phyloP scores from a whole-genome alignment of 2,329 filamentous ascomycete genomes.

The Penicillium paneum region DNA sequence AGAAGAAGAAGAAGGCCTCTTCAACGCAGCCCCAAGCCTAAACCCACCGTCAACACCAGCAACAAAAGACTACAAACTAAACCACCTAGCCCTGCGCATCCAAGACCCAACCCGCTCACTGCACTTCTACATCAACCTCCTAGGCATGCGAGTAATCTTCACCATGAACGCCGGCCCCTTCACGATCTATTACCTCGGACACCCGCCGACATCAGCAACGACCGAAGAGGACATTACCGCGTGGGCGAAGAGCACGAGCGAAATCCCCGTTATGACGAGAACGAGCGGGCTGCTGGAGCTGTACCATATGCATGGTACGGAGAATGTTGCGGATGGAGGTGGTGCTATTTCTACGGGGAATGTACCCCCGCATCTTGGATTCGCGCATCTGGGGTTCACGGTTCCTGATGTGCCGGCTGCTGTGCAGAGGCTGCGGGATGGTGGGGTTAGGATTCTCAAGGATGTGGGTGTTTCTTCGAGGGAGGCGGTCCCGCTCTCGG shows the following conservation, averaged over 20 bases:
- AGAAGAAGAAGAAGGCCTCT: conserved; percentile 27
- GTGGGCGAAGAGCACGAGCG: conserved; percentile 30
- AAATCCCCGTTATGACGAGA: conserved; percentile 26
- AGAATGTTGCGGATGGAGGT: conserved; percentile 11
- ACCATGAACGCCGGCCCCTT: conserved; percentile 41
- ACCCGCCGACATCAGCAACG: conserved; percentile 32
- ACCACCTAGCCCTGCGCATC: conserved; percentile 40
- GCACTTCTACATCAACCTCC: conserved; percentile 38
- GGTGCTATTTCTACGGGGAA: conserved; percentile 31
- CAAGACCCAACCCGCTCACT: conserved; percentile 34
- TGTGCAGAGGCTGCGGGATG: conserved; percentile 27
- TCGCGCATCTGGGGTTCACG: conserved; percentile 40
- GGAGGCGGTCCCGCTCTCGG: conserved; percentile 31
- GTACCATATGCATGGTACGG: conserved; percentile 38
- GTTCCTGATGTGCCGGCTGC: conserved; percentile 36
- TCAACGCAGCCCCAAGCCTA: conserved; percentile 31
- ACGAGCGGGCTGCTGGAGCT: conserved; percentile 38
- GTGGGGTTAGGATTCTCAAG: conserved; percentile 36
- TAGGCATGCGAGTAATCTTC: conserved; percentile 42
- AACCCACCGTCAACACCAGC: conserved; percentile 26
- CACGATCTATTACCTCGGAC: conserved; percentile 42
- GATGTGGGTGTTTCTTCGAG: conserved; percentile 31
- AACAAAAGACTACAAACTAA: conserved; percentile 37
- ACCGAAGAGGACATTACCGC: conserved; percentile 22
- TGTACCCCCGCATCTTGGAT: conserved; percentile 35